phyloP scores from a whole-genome alignment of 306 rosid species.

The Dalbergia cultrata region DNA sequence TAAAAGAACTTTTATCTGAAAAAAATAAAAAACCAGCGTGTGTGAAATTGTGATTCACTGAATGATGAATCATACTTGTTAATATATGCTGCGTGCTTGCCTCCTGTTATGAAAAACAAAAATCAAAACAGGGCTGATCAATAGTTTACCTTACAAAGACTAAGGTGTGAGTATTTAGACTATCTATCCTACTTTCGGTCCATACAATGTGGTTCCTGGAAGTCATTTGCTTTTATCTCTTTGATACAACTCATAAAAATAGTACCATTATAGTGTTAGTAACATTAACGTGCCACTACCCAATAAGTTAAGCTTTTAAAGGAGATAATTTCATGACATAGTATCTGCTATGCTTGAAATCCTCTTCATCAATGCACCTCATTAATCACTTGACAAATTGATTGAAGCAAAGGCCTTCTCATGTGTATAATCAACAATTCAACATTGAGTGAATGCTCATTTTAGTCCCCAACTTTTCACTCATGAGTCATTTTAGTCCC shows the following conservation, averaged over 20 bases:
- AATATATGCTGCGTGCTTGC: not conserved
- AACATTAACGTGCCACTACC: too few relatives aligned
- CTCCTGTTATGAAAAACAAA: not conserved
- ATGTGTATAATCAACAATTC: not conserved
- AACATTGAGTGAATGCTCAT: too few relatives aligned
- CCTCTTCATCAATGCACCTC: not conserved
- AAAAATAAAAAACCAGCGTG: too few relatives aligned
- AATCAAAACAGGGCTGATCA: not conserved
- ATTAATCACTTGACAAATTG: slow-evolving; percentile 31
- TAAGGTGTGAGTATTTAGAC: not conserved
- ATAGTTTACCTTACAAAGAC: not conserved
- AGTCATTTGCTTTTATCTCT: slow-evolving; percentile 15
- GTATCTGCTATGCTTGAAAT: not conserved
- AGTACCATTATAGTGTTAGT: too few relatives aligned
- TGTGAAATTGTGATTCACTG: too few relatives aligned
- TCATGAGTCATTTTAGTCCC: too few relatives aligned
- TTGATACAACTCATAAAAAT: slow-evolving; percentile 33
- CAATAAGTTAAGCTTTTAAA: too few relatives aligned
- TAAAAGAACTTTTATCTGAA: not conserved
- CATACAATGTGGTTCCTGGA: not conserved
- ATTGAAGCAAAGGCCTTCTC: slow-evolving; percentile 9
- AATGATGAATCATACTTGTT: too few relatives aligned
- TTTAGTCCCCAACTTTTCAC: too few relatives aligned
- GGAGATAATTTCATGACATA: too few relatives aligned
- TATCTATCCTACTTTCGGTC: not conserved